phyloP scores from a whole-genome alignment of 768 basidiomycete species.

The Tylopilus sp. region DNA sequence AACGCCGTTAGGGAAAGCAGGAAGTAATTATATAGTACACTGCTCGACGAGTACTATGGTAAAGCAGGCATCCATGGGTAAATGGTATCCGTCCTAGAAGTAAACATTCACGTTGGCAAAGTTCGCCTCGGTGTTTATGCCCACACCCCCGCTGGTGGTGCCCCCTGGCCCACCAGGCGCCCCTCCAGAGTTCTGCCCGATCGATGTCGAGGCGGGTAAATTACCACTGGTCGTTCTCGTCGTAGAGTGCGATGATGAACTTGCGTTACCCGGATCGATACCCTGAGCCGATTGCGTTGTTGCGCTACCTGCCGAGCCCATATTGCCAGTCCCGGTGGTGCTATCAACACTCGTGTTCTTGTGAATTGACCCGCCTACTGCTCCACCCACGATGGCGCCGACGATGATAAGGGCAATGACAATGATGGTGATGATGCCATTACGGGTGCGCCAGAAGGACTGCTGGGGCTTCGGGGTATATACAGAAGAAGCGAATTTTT shows the following conservation, averaged over 20 bases:
- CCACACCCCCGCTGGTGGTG: too few relatives aligned
- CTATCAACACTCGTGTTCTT: background rate
- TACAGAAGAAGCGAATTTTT: slow-evolving; percentile 7
- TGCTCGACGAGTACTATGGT: background rate
- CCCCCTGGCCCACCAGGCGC: too few relatives aligned
- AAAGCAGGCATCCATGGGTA: background rate
- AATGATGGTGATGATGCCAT: slow-evolving; percentile 39
- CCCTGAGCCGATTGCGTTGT: background rate
- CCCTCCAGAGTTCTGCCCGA: background rate
- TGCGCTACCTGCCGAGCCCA: background rate
- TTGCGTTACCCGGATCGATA: background rate
- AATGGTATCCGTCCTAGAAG: too few relatives aligned
- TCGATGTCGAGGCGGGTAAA: background rate
- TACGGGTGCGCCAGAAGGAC: slow-evolving; percentile 50
- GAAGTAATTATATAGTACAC: background rate
- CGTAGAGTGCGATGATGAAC: too few relatives aligned
- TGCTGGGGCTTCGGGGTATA: background rate
- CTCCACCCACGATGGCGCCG: slow-evolving; percentile 55
- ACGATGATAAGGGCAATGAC: slow-evolving; percentile 41
- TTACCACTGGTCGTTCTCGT: too few relatives aligned
- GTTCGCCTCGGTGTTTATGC: too few relatives aligned
- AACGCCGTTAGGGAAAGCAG: background rate
- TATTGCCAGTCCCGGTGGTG: background rate
- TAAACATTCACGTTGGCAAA: too few relatives aligned
- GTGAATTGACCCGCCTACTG: slow-evolving; percentile 44